Conservation (phyloP, 805 yeast genomes). For the Saccharomyces kudriavzevii region DNA sequence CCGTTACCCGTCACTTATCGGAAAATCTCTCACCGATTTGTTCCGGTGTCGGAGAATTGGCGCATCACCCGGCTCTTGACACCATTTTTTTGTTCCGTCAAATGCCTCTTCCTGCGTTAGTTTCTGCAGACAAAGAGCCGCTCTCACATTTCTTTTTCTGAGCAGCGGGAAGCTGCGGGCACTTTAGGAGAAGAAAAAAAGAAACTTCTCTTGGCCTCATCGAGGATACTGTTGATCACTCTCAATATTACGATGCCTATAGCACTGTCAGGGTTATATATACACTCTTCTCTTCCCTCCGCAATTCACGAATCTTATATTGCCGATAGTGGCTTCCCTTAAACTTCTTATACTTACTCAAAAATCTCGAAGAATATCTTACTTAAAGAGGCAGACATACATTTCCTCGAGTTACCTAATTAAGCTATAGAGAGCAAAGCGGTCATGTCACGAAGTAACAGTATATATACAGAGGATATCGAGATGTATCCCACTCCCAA, state of each 20-base stretch:
- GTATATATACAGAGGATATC: slow-evolving; percentile 6
- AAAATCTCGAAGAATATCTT: not conserved
- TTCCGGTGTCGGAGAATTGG: not conserved
- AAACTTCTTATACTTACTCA: not conserved
- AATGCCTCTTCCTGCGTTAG: not conserved
- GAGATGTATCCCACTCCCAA: not conserved
- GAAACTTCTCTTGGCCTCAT: not conserved
- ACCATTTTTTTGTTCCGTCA: not conserved
- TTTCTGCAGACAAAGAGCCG: not conserved
- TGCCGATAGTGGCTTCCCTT: not conserved
- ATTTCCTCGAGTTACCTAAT: not conserved
- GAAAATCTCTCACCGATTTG: not conserved
- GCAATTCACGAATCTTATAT: too few species aligned
- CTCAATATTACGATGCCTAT: not conserved
- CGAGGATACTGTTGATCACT: not conserved
- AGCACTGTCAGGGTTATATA: not conserved
- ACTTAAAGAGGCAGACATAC: not conserved
- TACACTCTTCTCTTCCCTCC: too few species aligned
- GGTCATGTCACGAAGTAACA: slow-evolving; percentile 3
- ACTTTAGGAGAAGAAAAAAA: not conserved
- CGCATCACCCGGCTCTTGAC: not conserved
- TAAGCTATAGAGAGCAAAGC: not conserved
- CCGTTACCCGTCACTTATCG: not conserved
- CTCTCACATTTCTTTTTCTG: not conserved
- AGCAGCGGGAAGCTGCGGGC: not conserved